phyloP scores from a whole-genome alignment of 2,329 filamentous ascomycete species.

The Exophiala sp. region DNA sequence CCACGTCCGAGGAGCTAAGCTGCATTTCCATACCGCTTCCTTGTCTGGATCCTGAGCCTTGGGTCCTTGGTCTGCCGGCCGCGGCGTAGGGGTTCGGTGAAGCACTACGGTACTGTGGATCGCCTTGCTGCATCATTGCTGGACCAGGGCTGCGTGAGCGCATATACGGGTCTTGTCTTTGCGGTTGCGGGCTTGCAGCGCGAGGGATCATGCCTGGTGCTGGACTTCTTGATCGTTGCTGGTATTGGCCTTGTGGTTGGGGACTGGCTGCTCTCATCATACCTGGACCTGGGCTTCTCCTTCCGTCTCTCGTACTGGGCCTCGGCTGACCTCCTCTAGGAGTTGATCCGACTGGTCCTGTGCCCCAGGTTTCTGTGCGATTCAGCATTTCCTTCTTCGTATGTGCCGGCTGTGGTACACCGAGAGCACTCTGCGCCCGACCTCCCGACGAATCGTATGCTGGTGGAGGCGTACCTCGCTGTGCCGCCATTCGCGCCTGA shows the following conservation, averaged over 20 bases:
- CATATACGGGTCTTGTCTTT: conserved; percentile 11
- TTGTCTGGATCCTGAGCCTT: conserved; percentile 22
- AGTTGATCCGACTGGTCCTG: conserved; percentile 9
- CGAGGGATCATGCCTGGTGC: conserved; percentile 23
- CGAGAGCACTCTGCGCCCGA: conserved; percentile 21
- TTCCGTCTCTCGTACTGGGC: conserved; percentile 23
- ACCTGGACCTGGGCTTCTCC: conserved; percentile 24
- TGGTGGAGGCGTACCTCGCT: conserved; percentile 76
- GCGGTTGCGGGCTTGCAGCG: conserved; percentile 25
- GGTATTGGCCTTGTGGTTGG: conserved; percentile 17
- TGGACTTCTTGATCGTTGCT: conserved; percentile 21
- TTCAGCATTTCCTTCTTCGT: conserved; percentile 95
- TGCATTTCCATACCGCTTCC: conserved; percentile 63
- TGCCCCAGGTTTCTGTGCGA: conserved; percentile 77
- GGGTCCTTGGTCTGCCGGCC: conserved; percentile 34
- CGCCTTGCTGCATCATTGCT: conserved; percentile 20
- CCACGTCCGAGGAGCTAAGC: conserved; percentile 52
- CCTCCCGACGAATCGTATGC: conserved; percentile 68
- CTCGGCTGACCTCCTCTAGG: conserved; percentile 17
- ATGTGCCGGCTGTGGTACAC: conserved; percentile 74
- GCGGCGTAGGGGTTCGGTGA: conserved; percentile 41
- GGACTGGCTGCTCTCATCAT: conserved; percentile 23
- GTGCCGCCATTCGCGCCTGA: conserved; percentile 53
- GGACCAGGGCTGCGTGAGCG: conserved; percentile 21
- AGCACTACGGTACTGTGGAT: conserved; percentile 17